phyloP scores from a whole-genome alignment of 169 alveolate species.

The Plasmodium falciparum region DNA sequence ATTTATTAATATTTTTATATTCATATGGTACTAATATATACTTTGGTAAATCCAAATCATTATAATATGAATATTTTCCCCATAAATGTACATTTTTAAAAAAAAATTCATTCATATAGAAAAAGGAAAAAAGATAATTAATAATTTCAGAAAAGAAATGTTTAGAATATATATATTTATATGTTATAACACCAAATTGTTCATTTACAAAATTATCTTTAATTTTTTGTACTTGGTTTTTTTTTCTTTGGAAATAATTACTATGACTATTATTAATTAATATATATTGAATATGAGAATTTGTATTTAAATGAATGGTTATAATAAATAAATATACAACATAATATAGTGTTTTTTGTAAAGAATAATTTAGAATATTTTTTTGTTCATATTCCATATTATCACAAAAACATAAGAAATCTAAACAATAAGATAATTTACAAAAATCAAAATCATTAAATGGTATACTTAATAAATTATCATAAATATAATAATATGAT shows the following conservation, averaged over 20 bases:
- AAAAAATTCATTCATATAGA: conserved; percentile 53
- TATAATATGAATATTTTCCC: conserved; percentile 29
- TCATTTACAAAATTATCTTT: conserved; percentile 55
- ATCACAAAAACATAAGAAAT: conserved; percentile 57
- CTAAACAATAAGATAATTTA: conserved; percentile 36
- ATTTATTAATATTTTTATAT: conserved; percentile 27
- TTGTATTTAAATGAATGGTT: conserved; percentile 23
- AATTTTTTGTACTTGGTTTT: conserved; percentile 10
- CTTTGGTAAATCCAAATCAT: conserved; percentile 42
- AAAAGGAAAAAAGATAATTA: conserved; percentile 52
- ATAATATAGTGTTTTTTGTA: conserved; percentile 31
- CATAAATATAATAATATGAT: conserved; percentile 49
- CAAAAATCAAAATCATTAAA: conserved; percentile 59
- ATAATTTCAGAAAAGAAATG: conserved; percentile 37
- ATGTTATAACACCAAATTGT: conserved; percentile 30
- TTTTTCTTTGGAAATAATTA: conserved; percentile 6
- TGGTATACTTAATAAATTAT: conserved; percentile 40
- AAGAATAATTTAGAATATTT: conserved; percentile 22
- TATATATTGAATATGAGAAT: conserved; percentile 41
- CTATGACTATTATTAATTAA: conserved; percentile 36
- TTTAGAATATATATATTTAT: conserved; percentile 48
- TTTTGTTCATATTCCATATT: conserved; percentile 37
- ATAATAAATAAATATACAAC: conserved; percentile 37
- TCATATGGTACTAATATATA: conserved; percentile 44
- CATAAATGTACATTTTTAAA: conserved; percentile 52